phyloP scores from a whole-genome alignment of 1,284 basidiomycete species.

The Cystobasidium slooffiae region DNA sequence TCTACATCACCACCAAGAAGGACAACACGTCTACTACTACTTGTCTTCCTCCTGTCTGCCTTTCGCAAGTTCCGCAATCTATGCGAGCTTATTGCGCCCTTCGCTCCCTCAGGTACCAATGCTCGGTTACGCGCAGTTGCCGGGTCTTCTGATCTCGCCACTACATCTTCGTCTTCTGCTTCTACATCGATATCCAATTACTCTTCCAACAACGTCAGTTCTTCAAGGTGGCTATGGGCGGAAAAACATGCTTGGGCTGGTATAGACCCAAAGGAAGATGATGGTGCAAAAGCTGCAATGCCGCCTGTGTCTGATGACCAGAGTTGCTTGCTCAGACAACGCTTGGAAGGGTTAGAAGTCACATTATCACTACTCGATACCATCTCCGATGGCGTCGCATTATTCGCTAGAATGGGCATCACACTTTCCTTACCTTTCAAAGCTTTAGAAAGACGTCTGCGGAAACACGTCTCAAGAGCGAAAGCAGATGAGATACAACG shows the following conservation, averaged over 20 bases:
- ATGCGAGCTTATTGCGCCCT: constrained; percentile 25
- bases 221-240: constrained; percentile 34
- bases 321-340: constrained; percentile 19
- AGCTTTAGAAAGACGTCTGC: constrained; percentile 10
- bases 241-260: constrained; percentile 40
- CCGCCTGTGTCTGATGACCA: constrained; percentile 40
- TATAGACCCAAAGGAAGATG: neutral
- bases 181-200: neutral
- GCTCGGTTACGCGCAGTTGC: constrained; percentile 19
- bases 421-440: constrained; percentile 40
- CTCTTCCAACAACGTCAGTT: constrained; percentile 10
- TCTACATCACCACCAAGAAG: constrained; percentile 3
- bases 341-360: constrained; percentile 36
- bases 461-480: neutral
- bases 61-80: constrained; percentile 40
- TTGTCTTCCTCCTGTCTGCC: constrained; percentile 42
- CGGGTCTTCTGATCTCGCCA: constrained; percentile 32
- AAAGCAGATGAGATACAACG: neutral
- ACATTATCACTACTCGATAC: constrained; percentile 40
- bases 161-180: constrained; percentile 1
- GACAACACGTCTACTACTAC: constrained; percentile 33
- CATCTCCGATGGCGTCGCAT: constrained; percentile 33
- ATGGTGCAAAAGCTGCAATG: constrained; percentile 2
- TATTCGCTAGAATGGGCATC: constrained; percentile 35
- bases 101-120: constrained; percentile 19